Evolutionary conservation across 1,139 yeast genomes (phyloP).

Genomic region (Scheffersomyces parashehatae): DNA sequence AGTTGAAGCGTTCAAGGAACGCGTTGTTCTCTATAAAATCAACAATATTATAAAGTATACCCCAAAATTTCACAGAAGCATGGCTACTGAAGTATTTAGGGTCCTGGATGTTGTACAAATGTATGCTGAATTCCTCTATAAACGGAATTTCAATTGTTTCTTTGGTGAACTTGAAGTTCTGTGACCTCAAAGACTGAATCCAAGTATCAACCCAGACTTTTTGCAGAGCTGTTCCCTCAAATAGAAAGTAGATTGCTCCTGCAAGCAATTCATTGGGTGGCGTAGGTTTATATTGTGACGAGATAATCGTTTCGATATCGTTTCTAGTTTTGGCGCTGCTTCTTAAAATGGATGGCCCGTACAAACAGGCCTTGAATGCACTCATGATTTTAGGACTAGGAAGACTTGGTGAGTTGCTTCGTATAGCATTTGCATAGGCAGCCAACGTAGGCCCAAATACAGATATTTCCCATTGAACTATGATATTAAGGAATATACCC

Average conservation of each 20-base stretch:
- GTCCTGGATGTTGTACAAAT: conserved; percentile 55
- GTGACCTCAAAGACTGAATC: conserved; percentile 19
- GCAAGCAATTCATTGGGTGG: conserved; percentile 27
- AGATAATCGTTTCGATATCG: conserved; percentile 3
- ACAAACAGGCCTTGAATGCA: conserved; percentile 47
- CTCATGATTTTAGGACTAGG: not conserved
- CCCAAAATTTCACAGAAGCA: conserved; percentile 56
- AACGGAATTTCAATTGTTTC: conserved; percentile 34
- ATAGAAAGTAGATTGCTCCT: conserved; percentile 52
- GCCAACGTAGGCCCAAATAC: conserved; percentile 13
- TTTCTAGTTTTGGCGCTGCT: conserved; percentile 29
- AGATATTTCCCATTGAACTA: conserved; percentile 53
- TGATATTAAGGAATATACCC: conserved; percentile 48
- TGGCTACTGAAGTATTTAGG: conserved; percentile 45
- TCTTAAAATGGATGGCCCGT: conserved; percentile 52
- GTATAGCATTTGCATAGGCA: conserved; percentile 26
- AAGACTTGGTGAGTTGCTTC: conserved; percentile 15
- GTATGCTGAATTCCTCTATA: conserved; percentile 54
- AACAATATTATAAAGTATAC: conserved; percentile 41
- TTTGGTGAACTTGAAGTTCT: conserved; percentile 3
- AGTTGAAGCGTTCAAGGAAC: conserved; percentile 38
- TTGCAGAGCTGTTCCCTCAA: conserved; percentile 51
- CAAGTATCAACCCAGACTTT: conserved; percentile 45
- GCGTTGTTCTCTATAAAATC: conserved; percentile 39
- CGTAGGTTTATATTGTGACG: not conserved